Base-by-base conservation (phyloP, 495 filamentous ascomycete species). In the Xylaria acuta region DNA sequence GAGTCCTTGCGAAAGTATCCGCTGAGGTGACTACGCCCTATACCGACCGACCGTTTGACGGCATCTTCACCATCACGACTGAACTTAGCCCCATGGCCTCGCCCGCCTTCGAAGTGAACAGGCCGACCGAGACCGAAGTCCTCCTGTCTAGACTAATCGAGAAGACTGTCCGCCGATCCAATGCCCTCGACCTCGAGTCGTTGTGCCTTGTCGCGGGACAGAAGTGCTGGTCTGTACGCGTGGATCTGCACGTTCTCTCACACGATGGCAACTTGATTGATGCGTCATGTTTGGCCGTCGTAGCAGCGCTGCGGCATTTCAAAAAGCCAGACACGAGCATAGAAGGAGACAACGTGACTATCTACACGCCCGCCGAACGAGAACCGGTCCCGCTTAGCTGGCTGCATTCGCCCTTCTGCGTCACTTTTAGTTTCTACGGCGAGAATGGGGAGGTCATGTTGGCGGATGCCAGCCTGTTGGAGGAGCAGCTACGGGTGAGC, bases 11-110 rank as follows among this genome's bases (percentile, higher is more conserved):
- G 38, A 91, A 92, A 71, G 93, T 97, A 69, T 95, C 94, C n/a
- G 90, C 93, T 68, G 92, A 95, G 83, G 91, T 98, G 53, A 90
- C 91, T 20, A 87, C 91, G 65, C 96, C 96, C 49, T 93, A 90
- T 78, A 83, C 91, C 56, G 95, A 98, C 80, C 91, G 96, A 36
- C 94, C 94, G 62, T 97, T 97, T 76, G 95, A 98, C 78, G 96
- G 96, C 77, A 87, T 96, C 78, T 98, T 98, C 83, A 92, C 88
- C 65, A 98, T 99, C 78, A 88, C 89, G 38, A 91, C 94, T 70
- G 96, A 99, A 80, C 88, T 99, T 73, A 91, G 90, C 62, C 92
- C 94, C n/a, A 94, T 99, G 92, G 91, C 92, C 30, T 94, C 94
- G 36, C 94, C 96, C 16, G 90, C 92, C 34, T 97, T 97, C 86